Percentiles rank a stretch among this genome's conserved stretches.
These are phyloP conservation scores for Neoboletus brunneissimus DNA, from an alignment of 768 basidiomycete genomes.

Conservation along the genomic window DNA sequence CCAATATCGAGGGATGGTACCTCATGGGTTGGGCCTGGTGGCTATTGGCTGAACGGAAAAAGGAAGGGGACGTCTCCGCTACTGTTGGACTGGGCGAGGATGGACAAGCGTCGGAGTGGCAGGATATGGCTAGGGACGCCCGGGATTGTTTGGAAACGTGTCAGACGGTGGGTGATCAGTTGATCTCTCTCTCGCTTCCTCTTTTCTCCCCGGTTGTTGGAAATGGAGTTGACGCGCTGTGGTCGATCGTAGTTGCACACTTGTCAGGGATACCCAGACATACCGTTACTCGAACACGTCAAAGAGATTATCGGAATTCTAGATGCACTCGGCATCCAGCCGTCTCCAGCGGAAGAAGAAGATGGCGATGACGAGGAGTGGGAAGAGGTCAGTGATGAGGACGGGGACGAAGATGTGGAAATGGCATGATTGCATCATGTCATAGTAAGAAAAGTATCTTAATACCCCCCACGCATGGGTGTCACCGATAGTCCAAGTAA, in stretches of 20 bases:
- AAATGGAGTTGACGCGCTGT: not conserved
- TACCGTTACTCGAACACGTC: slow-evolving; percentile 71
- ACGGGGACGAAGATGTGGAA: slow-evolving; percentile 53
- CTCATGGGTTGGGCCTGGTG: slow-evolving; percentile 94
- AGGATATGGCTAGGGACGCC: slow-evolving; percentile 76
- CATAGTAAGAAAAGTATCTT: slow-evolving; percentile 11
- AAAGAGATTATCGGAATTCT: slow-evolving; percentile 69
- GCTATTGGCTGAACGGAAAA: slow-evolving; percentile 71
- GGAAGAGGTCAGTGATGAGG: slow-evolving; percentile 61
- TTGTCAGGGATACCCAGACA: slow-evolving; percentile 71
- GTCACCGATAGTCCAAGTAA: not conserved
- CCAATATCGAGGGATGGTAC: slow-evolving; percentile 91
- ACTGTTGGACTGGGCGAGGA: slow-evolving; percentile 33
- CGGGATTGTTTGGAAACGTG: slow-evolving; percentile 83
- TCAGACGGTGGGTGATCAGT: slow-evolving; percentile 54
- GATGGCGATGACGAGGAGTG: slow-evolving; percentile 46
- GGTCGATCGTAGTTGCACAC: slow-evolving; percentile 53
- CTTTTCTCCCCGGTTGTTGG: not conserved
- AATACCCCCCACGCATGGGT: not conserved
- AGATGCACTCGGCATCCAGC: slow-evolving; percentile 61
- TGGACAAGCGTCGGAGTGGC: slow-evolving; percentile 54
- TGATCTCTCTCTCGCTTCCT: not conserved
- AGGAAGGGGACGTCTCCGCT: slow-evolving; percentile 48
- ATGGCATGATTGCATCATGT: slow-evolving; percentile 40
- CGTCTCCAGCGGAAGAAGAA: slow-evolving; percentile 51